Base-by-base conservation (phyloP, 2,329 filamentous ascomycete genomes). In the Aspergillus brunneoviolaceus region DNA sequence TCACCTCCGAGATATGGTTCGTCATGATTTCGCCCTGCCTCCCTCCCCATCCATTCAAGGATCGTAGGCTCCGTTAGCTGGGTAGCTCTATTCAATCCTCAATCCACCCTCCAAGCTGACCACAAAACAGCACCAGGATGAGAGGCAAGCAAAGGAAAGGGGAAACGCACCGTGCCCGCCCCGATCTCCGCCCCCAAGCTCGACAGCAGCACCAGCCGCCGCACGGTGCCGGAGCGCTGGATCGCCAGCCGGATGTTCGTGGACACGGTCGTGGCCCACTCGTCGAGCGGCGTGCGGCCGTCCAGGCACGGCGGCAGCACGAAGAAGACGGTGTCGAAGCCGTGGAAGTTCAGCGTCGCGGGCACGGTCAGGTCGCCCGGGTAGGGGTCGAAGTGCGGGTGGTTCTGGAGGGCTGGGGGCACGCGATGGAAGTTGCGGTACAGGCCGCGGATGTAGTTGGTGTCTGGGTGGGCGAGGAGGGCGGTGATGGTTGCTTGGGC, bases 1-100 rank as follows among this genome's bases (percentile, higher is more conserved):
- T 31, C 27, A 57, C 52, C 19, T 66, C 64, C 0, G 64, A 53
- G 45, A 60, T 61, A 6, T 66, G 58, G 14, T 64, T 64, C 12
- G 62, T 59, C 47, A 58, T 52, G 25, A 64, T 66, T 47, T 66
- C 64, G 25, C 62, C 64, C 63, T 63, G 23, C 35, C 21, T 2
- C 11, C 35, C 21, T 2, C 11, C 35, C 14, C 12, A 16, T 14
- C 5, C 11, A 16, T 12, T 4, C 35, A 42, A 1, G 4, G 2
- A 12, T 11, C 0, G 12, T 23, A 19, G 11, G 16, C 6, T 11
- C 1, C 7, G 11, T 51, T 4, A 33, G 49, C 23, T 23, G 23
- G 23, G 23, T 4, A 23, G 23, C 23, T 23, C 23, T 23, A 23
- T 23, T 23, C 4, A 23, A 4, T 23, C 23, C 23, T 4, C 23